Conservation (phyloP, 192 early-diverging fungal genomes). For the Lobosporangium transversale region DNA sequence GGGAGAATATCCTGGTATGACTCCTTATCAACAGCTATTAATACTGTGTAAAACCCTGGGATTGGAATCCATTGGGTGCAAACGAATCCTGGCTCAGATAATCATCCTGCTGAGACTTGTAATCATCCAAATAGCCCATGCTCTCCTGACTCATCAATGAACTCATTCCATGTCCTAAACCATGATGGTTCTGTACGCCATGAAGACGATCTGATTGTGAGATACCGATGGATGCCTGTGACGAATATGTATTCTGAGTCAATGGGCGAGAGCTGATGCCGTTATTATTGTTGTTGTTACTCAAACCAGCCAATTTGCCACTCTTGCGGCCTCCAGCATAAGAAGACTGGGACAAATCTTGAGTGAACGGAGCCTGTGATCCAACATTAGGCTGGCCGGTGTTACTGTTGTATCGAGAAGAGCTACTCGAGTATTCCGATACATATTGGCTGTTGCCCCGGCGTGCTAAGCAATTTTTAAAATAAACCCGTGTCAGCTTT, state of each 20-base stretch:
- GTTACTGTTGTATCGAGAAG: conserved; percentile 59
- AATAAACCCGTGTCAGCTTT: too few relatives aligned
- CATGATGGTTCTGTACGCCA: conserved; percentile 17
- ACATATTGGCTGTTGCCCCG: conserved; percentile 58
- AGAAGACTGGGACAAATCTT: conserved; percentile 67
- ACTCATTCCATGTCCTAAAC: conserved; percentile 35
- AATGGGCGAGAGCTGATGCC: conserved; percentile 44
- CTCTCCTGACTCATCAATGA: conserved; percentile 67
- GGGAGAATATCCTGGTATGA: too few relatives aligned
- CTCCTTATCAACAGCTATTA: conserved; percentile 9
- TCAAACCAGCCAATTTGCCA: too few relatives aligned
- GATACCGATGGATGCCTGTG: conserved; percentile 64
- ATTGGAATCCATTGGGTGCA: conserved; percentile 59
- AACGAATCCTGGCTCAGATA: conserved; percentile 68
- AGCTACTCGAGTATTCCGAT: conserved; percentile 57
- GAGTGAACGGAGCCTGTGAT: conserved; percentile 67
- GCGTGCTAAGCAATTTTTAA: conserved; percentile 41
- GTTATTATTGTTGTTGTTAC: conserved; percentile 33
- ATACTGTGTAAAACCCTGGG: conserved; percentile 67
- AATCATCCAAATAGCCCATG: conserved; percentile 60
- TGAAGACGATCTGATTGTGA: conserved; percentile 67
- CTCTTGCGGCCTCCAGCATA: conserved; percentile 62
- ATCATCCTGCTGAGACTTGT: conserved; percentile 68
- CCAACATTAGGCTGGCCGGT: conserved; percentile 59
- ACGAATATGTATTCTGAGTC: conserved; percentile 68